These are phyloP conservation scores for Plasmodium chabaudi DNA, from an alignment of 169 alveolate genomes.

Conservation along the genomic window DNA sequence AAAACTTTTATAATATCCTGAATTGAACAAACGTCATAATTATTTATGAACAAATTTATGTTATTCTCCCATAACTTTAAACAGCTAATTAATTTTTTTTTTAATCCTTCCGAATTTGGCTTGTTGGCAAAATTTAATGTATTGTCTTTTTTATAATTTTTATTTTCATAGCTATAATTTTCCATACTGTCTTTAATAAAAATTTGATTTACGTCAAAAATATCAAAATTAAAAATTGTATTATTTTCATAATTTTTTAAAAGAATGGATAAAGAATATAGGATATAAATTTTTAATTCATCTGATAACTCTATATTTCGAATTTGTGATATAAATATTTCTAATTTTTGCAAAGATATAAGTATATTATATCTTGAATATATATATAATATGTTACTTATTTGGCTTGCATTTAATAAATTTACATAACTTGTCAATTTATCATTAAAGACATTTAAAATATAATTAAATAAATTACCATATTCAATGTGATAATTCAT, in stretches of 20 bases:
- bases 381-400: conserved; percentile 57
- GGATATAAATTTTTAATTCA: conserved; percentile 60
- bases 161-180: not conserved
- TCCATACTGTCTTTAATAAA: conserved; percentile 29
- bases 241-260: conserved; percentile 69
- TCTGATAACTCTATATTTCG: conserved; percentile 24
- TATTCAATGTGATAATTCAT: conserved; percentile 31
- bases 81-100: conserved; percentile 25
- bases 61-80: conserved; percentile 55
- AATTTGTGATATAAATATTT: conserved; percentile 41
- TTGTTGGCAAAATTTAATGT: not conserved
- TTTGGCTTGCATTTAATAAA: conserved; percentile 45
- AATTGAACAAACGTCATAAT: conserved; percentile 37
- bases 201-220: conserved; percentile 44
- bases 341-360: conserved; percentile 19
- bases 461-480: conserved; percentile 42
- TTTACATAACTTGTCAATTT: conserved; percentile 36
- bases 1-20: conserved; percentile 64
- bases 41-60: conserved; percentile 44
- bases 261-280: conserved; percentile 62
- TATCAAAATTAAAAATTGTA: conserved; percentile 33
- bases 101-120: conserved; percentile 12
- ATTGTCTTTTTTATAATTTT: conserved; percentile 12
- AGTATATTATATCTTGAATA: conserved; percentile 70
- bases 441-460: conserved; percentile 55